phyloP scores from a whole-genome alignment of 164 flowering plant genomes.

The Protea cynaroides region DNA sequence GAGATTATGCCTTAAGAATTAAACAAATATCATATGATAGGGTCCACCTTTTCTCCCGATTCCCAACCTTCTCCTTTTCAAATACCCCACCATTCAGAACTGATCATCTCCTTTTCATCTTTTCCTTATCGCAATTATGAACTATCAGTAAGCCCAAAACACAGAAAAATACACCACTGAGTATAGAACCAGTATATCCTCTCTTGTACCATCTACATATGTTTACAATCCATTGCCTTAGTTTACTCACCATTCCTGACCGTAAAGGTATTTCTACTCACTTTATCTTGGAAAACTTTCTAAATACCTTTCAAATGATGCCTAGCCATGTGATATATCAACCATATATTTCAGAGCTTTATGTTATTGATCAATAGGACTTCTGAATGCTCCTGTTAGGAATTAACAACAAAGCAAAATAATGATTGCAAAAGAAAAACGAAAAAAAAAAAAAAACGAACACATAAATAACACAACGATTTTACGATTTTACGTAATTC shows the following conservation, averaged over 20 bases:
- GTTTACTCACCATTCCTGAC: constrained; percentile 12
- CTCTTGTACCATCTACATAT: constrained; percentile 3
- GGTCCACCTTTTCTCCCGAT: constrained; percentile 28
- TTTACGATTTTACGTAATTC: no score
- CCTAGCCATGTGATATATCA: no score
- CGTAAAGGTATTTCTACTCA: constrained; percentile 22
- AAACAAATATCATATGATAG: constrained; percentile 28
- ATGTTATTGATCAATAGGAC: no score
- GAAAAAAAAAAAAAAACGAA: no score
- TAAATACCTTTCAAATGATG: neutral
- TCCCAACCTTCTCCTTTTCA: constrained; percentile 30
- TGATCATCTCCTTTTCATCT: constrained; percentile 5
- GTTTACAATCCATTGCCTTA: neutral
- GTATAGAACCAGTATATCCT: constrained; percentile 4
- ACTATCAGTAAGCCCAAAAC: constrained; percentile 28
- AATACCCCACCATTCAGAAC: constrained; percentile 11
- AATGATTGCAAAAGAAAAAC: no score
- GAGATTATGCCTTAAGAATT: constrained; percentile 19
- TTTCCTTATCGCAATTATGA: constrained; percentile 14
- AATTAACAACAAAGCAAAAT: no score
- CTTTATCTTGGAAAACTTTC: constrained; percentile 25
- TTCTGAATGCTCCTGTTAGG: no score
- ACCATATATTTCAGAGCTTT: no score
- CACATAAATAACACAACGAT: no score
- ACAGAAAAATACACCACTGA: constrained; percentile 19